Evolutionary conservation across 1,284 basidiomycete species (phyloP).

Genomic region (Cryptococcus depauperatus): DNA sequence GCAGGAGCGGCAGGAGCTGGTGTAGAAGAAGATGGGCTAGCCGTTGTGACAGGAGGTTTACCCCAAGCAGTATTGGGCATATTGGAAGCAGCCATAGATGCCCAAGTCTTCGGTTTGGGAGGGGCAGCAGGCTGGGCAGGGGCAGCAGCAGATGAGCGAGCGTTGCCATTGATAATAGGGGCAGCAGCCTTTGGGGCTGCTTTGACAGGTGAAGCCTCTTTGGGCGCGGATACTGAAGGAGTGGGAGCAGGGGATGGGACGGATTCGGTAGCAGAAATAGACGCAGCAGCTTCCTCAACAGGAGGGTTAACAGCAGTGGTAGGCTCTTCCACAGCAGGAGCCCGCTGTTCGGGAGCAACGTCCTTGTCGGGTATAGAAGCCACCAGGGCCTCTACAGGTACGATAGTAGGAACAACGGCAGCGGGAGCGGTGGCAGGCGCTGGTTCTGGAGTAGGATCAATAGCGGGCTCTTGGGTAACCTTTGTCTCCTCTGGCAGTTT

Average conservation of each 20-base stretch:
- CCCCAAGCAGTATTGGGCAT: slow-evolving; percentile 52
- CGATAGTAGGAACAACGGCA: slow-evolving; percentile 26
- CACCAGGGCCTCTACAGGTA: slow-evolving; percentile 35
- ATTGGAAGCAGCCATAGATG: slow-evolving; percentile 71
- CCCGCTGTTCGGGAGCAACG: slow-evolving; percentile 22
- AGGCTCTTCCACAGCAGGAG: slow-evolving; percentile 27
- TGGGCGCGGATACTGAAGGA: slow-evolving; percentile 12
- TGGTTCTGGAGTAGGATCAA: slow-evolving; percentile 33
- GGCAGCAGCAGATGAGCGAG: slow-evolving; percentile 17
- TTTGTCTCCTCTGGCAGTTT: slow-evolving; percentile 25
- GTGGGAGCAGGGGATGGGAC: slow-evolving; percentile 10
- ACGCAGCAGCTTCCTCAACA: slow-evolving; percentile 14
- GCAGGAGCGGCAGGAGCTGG: slow-evolving; percentile 47
- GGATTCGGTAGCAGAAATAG: slow-evolving; percentile 16
- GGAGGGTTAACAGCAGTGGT: slow-evolving; percentile 12
- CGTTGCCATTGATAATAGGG: slow-evolving; percentile 13
- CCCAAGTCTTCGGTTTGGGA: slow-evolving; percentile 65
- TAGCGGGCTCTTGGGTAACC: slow-evolving; percentile 15
- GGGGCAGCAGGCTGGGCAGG: slow-evolving; percentile 22
- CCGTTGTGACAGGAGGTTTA: slow-evolving; percentile 42
- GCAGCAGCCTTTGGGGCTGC: slow-evolving; percentile 10
- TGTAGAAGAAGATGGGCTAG: slow-evolving; percentile 43
- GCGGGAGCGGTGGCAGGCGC: slow-evolving; percentile 36
- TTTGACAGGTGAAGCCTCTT: slow-evolving; percentile 9
- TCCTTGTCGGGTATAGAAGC: slow-evolving; percentile 40